Conservation (phyloP, 108 stramenopile species). For the Fragilaria radians region DNA sequence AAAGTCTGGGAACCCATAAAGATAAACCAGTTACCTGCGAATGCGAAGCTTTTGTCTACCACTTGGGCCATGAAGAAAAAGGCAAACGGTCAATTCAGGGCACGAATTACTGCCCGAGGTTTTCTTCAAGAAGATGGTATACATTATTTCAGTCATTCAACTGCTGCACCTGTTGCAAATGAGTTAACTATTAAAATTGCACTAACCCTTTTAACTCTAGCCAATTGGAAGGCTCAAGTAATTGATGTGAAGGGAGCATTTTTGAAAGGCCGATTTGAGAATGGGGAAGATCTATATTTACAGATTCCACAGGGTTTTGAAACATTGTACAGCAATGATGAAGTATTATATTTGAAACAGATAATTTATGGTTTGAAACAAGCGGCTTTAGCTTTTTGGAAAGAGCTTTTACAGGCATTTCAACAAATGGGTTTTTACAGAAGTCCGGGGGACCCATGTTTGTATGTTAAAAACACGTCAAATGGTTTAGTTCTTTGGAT, state of each 20-base stretch:
- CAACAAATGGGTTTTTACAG: constrained; percentile 11
- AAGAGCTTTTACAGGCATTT: too few relatives aligned
- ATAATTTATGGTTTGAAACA: constrained; percentile 36
- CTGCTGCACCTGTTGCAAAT: constrained; percentile 23
- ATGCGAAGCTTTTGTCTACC: constrained; percentile 16
- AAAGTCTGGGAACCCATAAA: constrained; percentile 15
- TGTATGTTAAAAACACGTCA: too few relatives aligned
- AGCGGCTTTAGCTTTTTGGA: too few relatives aligned
- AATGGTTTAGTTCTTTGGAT: constrained; percentile 16
- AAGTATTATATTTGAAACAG: constrained; percentile 5
- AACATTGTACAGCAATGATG: constrained; percentile 5
- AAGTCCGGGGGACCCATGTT: neutral
- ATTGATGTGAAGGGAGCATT: too few relatives aligned
- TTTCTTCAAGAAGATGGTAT: constrained; percentile 20
- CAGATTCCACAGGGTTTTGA: constrained; percentile 11
- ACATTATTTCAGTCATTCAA: constrained; percentile 19
- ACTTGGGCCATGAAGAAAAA: constrained; percentile 52
- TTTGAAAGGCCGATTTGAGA: too few relatives aligned
- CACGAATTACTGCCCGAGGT: constrained; percentile 27
- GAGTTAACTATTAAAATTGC: constrained; percentile 17
- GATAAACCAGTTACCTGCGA: constrained; percentile 14
- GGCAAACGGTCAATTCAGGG: constrained; percentile 25
- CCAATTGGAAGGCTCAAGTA: constrained; percentile 11
- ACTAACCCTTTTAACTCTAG: constrained; percentile 20
- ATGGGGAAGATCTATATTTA: constrained; percentile 22